Conservation (phyloP, 371 early-diverging fungal genomes). For the Mucor velutinosus region DNA sequence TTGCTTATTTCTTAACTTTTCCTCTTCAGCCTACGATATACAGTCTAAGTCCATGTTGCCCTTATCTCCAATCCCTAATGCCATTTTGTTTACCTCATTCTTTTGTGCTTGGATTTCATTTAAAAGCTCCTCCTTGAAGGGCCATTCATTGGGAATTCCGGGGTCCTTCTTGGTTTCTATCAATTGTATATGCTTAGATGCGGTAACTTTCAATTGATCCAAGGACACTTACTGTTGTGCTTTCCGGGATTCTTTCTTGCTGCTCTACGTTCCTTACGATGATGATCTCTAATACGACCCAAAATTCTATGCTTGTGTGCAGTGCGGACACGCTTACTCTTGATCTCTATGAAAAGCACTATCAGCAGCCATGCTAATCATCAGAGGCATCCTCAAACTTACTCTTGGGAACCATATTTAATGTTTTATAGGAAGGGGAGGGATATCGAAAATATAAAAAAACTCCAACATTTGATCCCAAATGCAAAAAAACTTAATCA, state of each 20-base stretch:
- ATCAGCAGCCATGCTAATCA: not conserved
- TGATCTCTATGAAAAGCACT: slow-evolving; percentile 9
- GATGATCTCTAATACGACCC: slow-evolving; percentile 74
- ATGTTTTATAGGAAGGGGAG: not conserved
- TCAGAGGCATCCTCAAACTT: not conserved
- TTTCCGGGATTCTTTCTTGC: slow-evolving; percentile 67
- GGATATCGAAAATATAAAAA: not conserved
- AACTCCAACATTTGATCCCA: slow-evolving; percentile 7
- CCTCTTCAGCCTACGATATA: slow-evolving; percentile 23
- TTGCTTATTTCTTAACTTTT: slow-evolving; percentile 27
- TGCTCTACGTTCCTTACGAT: slow-evolving; percentile 73
- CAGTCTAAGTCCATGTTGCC: not conserved
- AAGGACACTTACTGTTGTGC: slow-evolving; percentile 42
- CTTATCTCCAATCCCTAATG: not conserved
- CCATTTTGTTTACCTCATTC: slow-evolving; percentile 27
- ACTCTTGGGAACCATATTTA: slow-evolving; percentile 29
- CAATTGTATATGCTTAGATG: not conserved
- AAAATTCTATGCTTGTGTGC: slow-evolving; percentile 76
- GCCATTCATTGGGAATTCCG: slow-evolving; percentile 57
- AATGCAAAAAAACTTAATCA: not conserved
- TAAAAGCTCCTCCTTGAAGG: slow-evolving; percentile 54
- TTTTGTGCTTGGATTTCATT: slow-evolving; percentile 54
- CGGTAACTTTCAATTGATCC: not conserved
- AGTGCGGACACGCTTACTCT: slow-evolving; percentile 77
- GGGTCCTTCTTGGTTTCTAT: slow-evolving; percentile 52